Evolutionary conservation across 2,329 filamentous ascomycete genomes (phyloP).

Genomic region (Pseudogymnoascus sp.): DNA sequence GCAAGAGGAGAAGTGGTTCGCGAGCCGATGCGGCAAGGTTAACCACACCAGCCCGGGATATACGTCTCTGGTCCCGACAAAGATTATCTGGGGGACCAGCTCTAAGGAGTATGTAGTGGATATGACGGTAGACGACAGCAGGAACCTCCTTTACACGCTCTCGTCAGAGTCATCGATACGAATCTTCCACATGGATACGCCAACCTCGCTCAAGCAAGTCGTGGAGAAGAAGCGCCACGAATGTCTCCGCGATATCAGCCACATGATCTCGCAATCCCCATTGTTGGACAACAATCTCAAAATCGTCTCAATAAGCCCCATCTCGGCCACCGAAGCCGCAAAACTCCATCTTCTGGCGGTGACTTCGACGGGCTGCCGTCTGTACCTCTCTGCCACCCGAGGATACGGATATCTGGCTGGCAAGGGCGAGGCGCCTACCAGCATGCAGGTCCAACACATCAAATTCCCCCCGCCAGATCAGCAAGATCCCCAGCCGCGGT

Average conservation of each 20-base stretch:
- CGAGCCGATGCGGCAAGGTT: conserved; percentile 75
- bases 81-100: conserved; percentile 40
- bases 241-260: conserved; percentile 66
- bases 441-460: conserved; percentile 96
- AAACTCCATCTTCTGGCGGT: conserved; percentile 85
- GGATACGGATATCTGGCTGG: conserved; percentile 52
- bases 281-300: conserved; percentile 61
- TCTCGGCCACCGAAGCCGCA: conserved; percentile 68
- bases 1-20: conserved; percentile 96
- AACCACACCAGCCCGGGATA: conserved; percentile 76
- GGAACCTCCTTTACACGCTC: conserved; percentile 83
- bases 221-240: conserved; percentile 54
- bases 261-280: conserved; percentile 67
- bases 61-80: conserved; percentile 53
- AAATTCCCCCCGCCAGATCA: conserved; percentile 69
- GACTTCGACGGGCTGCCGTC: conserved; percentile 80
- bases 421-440: conserved; percentile 60
- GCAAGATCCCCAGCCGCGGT: conserved; percentile 25
- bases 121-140: conserved; percentile 80
- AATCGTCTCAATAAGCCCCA: conserved; percentile 79
- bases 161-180: conserved; percentile 83
- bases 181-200: conserved; percentile 75
- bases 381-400: conserved; percentile 85
- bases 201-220: conserved; percentile 51
- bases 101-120: conserved; percentile 59